phyloP scores from a whole-genome alignment of 2,329 filamentous ascomycete genomes.

The Scedosporium apiospermum region DNA sequence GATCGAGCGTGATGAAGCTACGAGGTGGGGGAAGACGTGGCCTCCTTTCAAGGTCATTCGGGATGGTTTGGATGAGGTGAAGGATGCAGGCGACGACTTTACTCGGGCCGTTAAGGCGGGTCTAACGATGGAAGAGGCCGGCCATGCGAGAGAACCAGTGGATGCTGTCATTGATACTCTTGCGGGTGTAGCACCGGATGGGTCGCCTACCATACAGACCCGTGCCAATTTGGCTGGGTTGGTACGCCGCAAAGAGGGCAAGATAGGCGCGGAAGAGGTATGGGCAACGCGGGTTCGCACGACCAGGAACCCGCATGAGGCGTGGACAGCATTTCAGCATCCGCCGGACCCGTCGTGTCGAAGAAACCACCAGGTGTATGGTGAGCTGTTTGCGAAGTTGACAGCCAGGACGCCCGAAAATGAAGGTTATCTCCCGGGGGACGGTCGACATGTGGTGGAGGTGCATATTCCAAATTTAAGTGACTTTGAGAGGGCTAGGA shows the following conservation, averaged over 20 bases:
- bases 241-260: not conserved
- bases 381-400: slow-evolving; percentile 52
- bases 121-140: slow-evolving; percentile 44
- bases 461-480: slow-evolving; percentile 39
- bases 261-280: slow-evolving; percentile 7
- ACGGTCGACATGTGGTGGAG: slow-evolving; percentile 13
- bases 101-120: slow-evolving; percentile 45
- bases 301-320: slow-evolving; percentile 52
- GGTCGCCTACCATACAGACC: slow-evolving; percentile 48
- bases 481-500: slow-evolving; percentile 55
- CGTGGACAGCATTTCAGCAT: slow-evolving; percentile 42
- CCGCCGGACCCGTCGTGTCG: slow-evolving; percentile 22
- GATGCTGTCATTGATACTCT: slow-evolving; percentile 42
- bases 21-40: slow-evolving; percentile 43
- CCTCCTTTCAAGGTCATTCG: slow-evolving; percentile 49
- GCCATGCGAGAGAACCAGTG: slow-evolving; percentile 35
- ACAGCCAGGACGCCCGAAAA: slow-evolving; percentile 21
- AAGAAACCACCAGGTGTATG: slow-evolving; percentile 38
- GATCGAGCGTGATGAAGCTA: slow-evolving; percentile 37
- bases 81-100: slow-evolving; percentile 39
- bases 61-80: slow-evolving; percentile 50
- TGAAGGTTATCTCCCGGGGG: slow-evolving; percentile 12
- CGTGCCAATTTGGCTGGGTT: slow-evolving; percentile 17
- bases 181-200: slow-evolving; percentile 40
- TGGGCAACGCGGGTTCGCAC: slow-evolving; percentile 51